A percentile compares a stretch with the other conserved stretches of the same genome.
phyloP scores from a whole-genome alignment of 2,329 filamentous ascomycete genomes.

The Sarocladiaceae sp. region DNA sequence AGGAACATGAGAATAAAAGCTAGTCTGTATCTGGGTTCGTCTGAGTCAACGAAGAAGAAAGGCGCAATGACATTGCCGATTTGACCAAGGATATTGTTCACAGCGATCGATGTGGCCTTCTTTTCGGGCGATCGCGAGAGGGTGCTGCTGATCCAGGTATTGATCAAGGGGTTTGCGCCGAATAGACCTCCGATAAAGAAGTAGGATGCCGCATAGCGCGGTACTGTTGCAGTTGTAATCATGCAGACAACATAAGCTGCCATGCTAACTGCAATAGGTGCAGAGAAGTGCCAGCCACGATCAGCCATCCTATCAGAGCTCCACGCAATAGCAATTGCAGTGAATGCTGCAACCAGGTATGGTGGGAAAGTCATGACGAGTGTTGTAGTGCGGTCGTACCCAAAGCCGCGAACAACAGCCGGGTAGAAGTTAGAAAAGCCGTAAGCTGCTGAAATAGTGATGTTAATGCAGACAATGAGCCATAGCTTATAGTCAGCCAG shows the following conservation, averaged over 20 bases:
- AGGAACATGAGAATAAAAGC: slow-evolving; percentile 20
- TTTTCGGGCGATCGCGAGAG: slow-evolving; percentile 31
- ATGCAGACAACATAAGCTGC: slow-evolving; percentile 40
- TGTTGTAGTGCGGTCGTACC: slow-evolving; percentile 13
- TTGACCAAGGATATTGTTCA: slow-evolving; percentile 30
- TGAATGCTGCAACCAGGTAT: slow-evolving; percentile 16
- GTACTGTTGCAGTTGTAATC: slow-evolving; percentile 18
- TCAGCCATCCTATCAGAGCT: slow-evolving; percentile 17
- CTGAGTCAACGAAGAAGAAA: slow-evolving; percentile 28
- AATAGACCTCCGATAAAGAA: slow-evolving; percentile 17
- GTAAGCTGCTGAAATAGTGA: slow-evolving; percentile 17
- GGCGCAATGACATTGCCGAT: slow-evolving; percentile 33
- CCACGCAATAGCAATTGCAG: slow-evolving; percentile 13
- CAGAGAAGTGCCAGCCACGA: slow-evolving; percentile 16
- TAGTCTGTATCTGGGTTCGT: slow-evolving; percentile 22
- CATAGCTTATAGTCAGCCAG: slow-evolving; percentile 1
- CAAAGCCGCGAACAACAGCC: slow-evolving; percentile 17
- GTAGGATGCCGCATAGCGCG: slow-evolving; percentile 19
- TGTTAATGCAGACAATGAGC: slow-evolving; percentile 9
- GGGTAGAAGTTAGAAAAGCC: slow-evolving; percentile 21
- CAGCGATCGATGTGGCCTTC: slow-evolving; percentile 26
- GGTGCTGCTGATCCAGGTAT: slow-evolving; percentile 27
- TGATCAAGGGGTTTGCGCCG: slow-evolving; percentile 27
- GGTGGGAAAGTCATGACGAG: slow-evolving; percentile 22
- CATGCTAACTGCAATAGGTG: slow-evolving; percentile 34